A percentile compares a stretch with the other conserved stretches of the same genome.
phyloP scores from a whole-genome alignment of 495 filamentous ascomycete genomes.

The Neurospora sp. region DNA sequence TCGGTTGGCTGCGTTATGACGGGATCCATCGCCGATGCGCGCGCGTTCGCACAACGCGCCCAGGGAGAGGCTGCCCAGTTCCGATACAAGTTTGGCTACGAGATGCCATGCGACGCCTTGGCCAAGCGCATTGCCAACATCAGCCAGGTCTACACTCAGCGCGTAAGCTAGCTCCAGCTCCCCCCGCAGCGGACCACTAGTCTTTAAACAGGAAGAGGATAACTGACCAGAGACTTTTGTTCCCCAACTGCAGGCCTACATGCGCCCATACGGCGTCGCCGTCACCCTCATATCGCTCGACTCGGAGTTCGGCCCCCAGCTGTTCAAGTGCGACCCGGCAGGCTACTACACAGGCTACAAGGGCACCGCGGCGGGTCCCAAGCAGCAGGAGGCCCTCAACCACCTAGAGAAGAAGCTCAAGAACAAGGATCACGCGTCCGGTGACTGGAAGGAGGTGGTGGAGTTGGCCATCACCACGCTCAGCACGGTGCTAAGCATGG shows the following conservation, averaged over 20 bases:
- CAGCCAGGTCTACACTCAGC: conserved; percentile 97
- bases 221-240: conserved; percentile 7
- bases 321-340: conserved; percentile 97
- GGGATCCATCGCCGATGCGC: conserved; percentile 92
- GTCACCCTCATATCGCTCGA: conserved; percentile 91
- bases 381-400: conserved; percentile 96
- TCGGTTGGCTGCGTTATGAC: conserved; percentile 98
- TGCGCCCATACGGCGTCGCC: conserved; percentile 93
- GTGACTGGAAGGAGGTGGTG: conserved; percentile 95
- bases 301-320: conserved; percentile 83
- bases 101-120: conserved; percentile 97
- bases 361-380: conserved; percentile 90
- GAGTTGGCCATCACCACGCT: conserved; percentile 90
- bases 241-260: conserved; percentile 61
- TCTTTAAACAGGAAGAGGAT: neutral
- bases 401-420: conserved; percentile 99
- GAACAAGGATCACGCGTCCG: conserved; percentile 92
- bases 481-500: conserved; percentile 92
- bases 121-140: conserved; percentile 97
- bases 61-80: conserved; percentile 95
- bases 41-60: conserved; percentile 83
- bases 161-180: conserved; percentile 45
- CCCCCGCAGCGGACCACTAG: neutral
- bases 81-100: conserved; percentile 96
- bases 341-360: conserved; percentile 98